Evolutionary conservation across 164 flowering plant genomes (phyloP), one percentile per base, ranked within the genome.

Genomic region (Tetrastigma voinierianum): DNA sequence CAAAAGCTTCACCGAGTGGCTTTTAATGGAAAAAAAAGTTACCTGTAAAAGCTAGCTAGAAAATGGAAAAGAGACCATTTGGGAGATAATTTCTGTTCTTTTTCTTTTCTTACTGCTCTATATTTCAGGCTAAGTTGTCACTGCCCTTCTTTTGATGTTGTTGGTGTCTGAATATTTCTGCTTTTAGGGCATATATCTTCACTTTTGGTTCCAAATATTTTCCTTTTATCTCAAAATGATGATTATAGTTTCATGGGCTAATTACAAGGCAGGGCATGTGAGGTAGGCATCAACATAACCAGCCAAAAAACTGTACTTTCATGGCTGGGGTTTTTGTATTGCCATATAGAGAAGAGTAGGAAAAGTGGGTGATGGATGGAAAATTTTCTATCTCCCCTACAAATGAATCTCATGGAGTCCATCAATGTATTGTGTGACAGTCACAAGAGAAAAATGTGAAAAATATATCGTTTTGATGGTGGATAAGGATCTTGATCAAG

Each of bases 91-190:
- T 46, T 59, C 23, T 2, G 23, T 17, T 40, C 55, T 1, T 15
- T 3, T 32, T 16, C 2, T n/a, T n/a, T 23, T 54, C 12, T 57
- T 58, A 24, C 32, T 47, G 9, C 24, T 46, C 44, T 46, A 9
- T 18, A 12, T 63, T 58, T 68, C 40, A 23, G 5, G 5, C 18
- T 59, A n/a, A n/a, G 56, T 24, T 48, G 51, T 60, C 66, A 25
- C 49, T 70, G 58, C 61, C 47, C 66, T 66, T 61, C 64, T 74
- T 61, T 57, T 61, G n/a, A 65, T 61, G 70, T 51, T 61, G 23
- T 47, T 55, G 19, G 51, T 67, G 77, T 61, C 70, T 48, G 57
- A 65, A 64, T 65, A 9, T 19, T 65, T 44, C 58, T 68, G 40
- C 10, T 44, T 23, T 66, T 52, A 54, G 65, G 45, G 46, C 71